phyloP scores from a whole-genome alignment of 148 eudicot genomes.

The Dysphania ambrosioides region DNA sequence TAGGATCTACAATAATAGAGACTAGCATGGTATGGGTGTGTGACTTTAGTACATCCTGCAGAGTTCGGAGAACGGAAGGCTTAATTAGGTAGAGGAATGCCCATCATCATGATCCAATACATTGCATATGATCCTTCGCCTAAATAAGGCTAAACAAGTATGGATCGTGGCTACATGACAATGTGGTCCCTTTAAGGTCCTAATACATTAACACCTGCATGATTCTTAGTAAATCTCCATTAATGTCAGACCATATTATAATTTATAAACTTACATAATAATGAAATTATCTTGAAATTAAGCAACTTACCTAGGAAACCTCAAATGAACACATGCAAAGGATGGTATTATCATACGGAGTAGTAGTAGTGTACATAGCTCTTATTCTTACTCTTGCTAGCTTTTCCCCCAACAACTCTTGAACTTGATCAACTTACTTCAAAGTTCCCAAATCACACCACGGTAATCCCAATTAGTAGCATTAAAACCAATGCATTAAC shows the following conservation, averaged over 20 bases:
- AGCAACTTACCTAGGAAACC: conserved; percentile 1
- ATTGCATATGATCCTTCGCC: background rate
- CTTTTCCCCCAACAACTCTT: background rate
- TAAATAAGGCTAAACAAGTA: background rate
- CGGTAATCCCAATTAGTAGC: background rate
- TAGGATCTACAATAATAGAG: conserved; percentile 1
- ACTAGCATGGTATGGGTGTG: background rate
- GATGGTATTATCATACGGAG: too few species aligned
- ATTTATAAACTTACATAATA: background rate
- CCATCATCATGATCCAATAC: conserved; percentile 2
- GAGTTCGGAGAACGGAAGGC: background rate
- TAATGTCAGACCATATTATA: background rate
- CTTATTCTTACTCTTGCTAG: background rate
- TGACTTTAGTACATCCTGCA: background rate
- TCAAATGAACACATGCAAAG: conserved; percentile 11
- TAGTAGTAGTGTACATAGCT: too few species aligned
- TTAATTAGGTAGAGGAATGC: background rate
- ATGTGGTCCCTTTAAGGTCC: background rate
- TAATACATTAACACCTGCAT: conserved; percentile 3
- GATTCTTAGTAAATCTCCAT: background rate
- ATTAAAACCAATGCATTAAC: conserved; percentile 5
- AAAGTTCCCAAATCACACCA: background rate
- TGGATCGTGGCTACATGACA: background rate
- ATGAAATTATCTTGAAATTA: background rate
- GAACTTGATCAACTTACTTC: background rate